Evolutionary conservation across 2,329 filamentous ascomycete genomes (phyloP).

Genomic region (Venturia pyrina): DNA sequence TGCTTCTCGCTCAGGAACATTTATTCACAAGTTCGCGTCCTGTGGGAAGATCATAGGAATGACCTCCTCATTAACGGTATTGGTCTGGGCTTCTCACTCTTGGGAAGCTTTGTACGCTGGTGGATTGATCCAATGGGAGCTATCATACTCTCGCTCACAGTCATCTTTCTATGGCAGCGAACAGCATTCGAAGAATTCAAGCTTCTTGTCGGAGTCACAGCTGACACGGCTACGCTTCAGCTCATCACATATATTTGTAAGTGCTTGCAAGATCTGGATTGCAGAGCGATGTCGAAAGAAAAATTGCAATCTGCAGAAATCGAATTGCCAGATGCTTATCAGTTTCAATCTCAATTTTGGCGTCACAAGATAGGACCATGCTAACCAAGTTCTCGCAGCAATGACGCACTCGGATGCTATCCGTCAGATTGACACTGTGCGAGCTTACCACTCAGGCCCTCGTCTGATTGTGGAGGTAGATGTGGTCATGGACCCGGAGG

Average conservation of each 20-base stretch:
- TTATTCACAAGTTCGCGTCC: constrained; percentile 82
- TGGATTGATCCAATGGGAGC: constrained; percentile 94
- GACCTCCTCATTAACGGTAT: constrained; percentile 95
- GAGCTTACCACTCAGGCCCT: constrained; percentile 83
- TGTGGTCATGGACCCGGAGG: constrained; percentile 76
- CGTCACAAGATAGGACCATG: not conserved
- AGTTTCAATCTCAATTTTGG: not conserved
- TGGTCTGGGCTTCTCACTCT: constrained; percentile 34
- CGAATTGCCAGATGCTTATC: not conserved
- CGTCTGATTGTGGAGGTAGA: constrained; percentile 92
- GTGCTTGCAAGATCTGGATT: constrained; percentile 15
- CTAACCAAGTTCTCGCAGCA: constrained; percentile 26
- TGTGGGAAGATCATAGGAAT: constrained; percentile 96
- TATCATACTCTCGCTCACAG: constrained; percentile 68
- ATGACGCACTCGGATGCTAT: constrained; percentile 82
- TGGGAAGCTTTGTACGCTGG: constrained; percentile 41
- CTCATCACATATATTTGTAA: constrained; percentile 87
- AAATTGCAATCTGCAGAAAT: not conserved
- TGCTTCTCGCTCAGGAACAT: constrained; percentile 86
- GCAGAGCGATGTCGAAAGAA: not conserved
- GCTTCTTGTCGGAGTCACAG: constrained; percentile 80
- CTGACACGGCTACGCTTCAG: constrained; percentile 76
- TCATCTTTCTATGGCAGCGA: constrained; percentile 69
- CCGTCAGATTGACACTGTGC: constrained; percentile 83
- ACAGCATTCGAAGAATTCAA: constrained; percentile 87